Base-by-base conservation (phyloP, 2,329 filamentous ascomycete genomes). In the Diaporthe citrichinensis region DNA sequence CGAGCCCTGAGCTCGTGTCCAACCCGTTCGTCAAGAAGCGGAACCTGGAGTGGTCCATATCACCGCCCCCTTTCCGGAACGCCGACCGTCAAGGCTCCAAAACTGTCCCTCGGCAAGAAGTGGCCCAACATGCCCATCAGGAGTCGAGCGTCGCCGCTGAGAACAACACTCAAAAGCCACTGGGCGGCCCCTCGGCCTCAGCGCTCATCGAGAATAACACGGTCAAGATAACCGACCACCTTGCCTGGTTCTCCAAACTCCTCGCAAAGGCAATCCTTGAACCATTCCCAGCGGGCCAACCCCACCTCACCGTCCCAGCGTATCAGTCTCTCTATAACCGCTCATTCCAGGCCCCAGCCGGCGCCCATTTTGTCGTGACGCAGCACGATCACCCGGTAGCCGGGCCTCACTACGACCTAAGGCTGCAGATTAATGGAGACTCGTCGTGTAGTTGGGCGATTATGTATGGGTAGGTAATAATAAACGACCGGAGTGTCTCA, bases 321-420 rank as follows among this genome's bases (percentile, higher is more conserved):
- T 88, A 86, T 78, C 77, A 79, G 4, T 76, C 79, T 12, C 82
- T 88, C 10, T 89, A 87, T 73, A 77, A 79, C 6, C 68, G 72
- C n/a, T 83, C 83, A 62, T 79, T 78, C 2, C 82, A 81, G 25
- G 83, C 74, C 59, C 55, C 75, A 4, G 58, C 73, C 23, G 87
- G 87, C 25, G 84, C 86, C 12, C 91, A 92, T 81, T 94, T 94
- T 80, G 90, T 94, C 71, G 88, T 94, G 51, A 92, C 94, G 81
- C 92, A 95, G 80, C 92, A 95, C 80, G 92, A 94, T 80, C 93
- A 94, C 80, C 93, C 93, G 1, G 82, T 93, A 58, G 92, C 93
- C 14, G 92, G 93, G 34, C 87, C 88, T 1, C 91, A 93, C 80
- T 94, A 94, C 84, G 93, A 94, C 81, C 86, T 94, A 28, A 87